Evolutionary conservation across 2,329 filamentous ascomycete species (phyloP).

Genomic region (Sclerotinia minor): DNA sequence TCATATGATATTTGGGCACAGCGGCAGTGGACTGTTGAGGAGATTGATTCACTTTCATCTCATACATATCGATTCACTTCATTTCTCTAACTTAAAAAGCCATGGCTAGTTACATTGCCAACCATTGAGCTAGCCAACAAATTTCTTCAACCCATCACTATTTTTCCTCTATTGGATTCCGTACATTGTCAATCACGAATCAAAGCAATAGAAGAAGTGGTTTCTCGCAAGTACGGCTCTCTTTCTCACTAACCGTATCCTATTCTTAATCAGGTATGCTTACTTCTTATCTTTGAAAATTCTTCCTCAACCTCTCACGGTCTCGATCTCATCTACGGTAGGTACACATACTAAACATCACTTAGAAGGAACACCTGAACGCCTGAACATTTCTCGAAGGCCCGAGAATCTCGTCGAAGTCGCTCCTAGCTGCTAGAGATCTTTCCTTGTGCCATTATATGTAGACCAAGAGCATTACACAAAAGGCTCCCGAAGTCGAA

Average conservation of each 20-base stretch:
- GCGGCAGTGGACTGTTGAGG: background rate
- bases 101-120: background rate
- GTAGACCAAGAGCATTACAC: background rate
- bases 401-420: background rate
- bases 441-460: background rate
- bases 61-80: conserved; percentile 4
- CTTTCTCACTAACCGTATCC: background rate
- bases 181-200: background rate
- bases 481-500: background rate
- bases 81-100: background rate
- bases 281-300: background rate
- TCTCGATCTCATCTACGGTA: background rate
- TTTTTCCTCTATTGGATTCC: background rate
- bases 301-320: background rate
- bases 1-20: background rate
- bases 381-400: background rate
- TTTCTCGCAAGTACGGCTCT: background rate
- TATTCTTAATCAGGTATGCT: background rate
- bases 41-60: conserved; percentile 18
- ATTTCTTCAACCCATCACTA: background rate
- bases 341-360: background rate
- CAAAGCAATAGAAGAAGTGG: background rate
- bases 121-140: background rate
- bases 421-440: background rate
- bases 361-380: background rate